phyloP scores from a whole-genome alignment of 441 rosid genomes.

The Jatropha multifida region DNA sequence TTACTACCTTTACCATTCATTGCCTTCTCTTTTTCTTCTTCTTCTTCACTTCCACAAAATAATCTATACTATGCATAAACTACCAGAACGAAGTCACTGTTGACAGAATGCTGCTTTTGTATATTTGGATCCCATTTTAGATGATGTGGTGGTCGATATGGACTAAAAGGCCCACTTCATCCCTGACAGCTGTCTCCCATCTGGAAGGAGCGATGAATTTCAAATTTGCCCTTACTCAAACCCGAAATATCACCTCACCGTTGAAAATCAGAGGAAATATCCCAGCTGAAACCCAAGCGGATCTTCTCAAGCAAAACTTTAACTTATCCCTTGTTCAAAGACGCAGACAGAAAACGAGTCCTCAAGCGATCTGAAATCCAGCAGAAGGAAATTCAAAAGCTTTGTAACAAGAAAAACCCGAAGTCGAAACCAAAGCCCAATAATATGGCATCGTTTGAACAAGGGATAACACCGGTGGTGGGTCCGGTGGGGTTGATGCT shows the following conservation, averaged over 20 bases:
- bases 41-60: not conserved
- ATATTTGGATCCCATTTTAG: no score
- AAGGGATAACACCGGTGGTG: constrained; percentile 38
- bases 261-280: not conserved
- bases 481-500: constrained; percentile 66
- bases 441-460: no score
- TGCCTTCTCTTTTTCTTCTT: constrained; percentile 13
- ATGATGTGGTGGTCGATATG: no score
- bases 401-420: constrained; percentile 75
- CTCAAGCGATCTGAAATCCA: constrained; percentile 80
- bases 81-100: no score
- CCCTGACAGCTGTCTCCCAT: no score
- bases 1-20: not conserved
- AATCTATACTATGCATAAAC: no score
- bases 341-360: constrained; percentile 65
- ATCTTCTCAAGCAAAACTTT: constrained; percentile 61
- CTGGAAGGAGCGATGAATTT: no score
- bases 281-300: constrained; percentile 41
- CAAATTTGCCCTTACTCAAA: no score
- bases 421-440: constrained; percentile 60
- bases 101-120: no score
- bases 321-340: constrained; percentile 52
- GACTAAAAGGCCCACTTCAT: no score
- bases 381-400: constrained; percentile 73
- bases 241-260: not conserved